phyloP scores from a whole-genome alignment of 129 eudicot genomes.

The Logfia minima region DNA sequence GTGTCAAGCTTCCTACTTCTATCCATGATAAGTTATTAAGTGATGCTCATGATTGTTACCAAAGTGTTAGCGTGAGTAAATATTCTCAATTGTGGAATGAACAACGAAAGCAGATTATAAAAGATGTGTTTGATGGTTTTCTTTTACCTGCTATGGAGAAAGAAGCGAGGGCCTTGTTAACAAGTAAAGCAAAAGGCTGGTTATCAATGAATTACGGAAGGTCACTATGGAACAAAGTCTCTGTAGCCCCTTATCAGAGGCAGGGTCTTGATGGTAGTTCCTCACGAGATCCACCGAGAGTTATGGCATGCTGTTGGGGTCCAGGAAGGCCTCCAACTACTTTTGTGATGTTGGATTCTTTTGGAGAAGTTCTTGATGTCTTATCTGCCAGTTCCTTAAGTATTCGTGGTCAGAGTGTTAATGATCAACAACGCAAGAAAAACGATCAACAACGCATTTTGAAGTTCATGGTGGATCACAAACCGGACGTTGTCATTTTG shows the following conservation, averaged over 20 bases:
- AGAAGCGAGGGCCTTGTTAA: slow-evolving; percentile 74
- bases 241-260: slow-evolving; percentile 72
- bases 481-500: slow-evolving; percentile 76
- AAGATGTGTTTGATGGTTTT: slow-evolving; percentile 58
- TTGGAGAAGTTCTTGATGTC: slow-evolving; percentile 82
- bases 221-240: slow-evolving; percentile 63
- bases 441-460: slow-evolving; percentile 77
- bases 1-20: slow-evolving; percentile 56
- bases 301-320: slow-evolving; percentile 98
- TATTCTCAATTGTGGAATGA: slow-evolving; percentile 84
- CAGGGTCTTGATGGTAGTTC: slow-evolving; percentile 54
- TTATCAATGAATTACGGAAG: slow-evolving; percentile 68
- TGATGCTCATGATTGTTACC: slow-evolving; percentile 63
- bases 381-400: slow-evolving; percentile 77
- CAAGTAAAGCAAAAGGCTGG: slow-evolving; percentile 75
- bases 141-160: slow-evolving; percentile 86
- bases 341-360: slow-evolving; percentile 95
- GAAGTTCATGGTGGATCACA: slow-evolving; percentile 84
- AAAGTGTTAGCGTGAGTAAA: slow-evolving; percentile 67
- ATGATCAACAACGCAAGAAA: slow-evolving; percentile 84
- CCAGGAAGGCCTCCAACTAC: slow-evolving; percentile 95
- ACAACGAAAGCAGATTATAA: slow-evolving; percentile 74
- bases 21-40: slow-evolving; percentile 54
- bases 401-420: slow-evolving; percentile 73
- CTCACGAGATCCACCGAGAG: slow-evolving; percentile 71